These are phyloP conservation scores for Acanthamoeba comandoni DNA, from an alignment of 208 protist species.

Conservation along the genomic window DNA sequence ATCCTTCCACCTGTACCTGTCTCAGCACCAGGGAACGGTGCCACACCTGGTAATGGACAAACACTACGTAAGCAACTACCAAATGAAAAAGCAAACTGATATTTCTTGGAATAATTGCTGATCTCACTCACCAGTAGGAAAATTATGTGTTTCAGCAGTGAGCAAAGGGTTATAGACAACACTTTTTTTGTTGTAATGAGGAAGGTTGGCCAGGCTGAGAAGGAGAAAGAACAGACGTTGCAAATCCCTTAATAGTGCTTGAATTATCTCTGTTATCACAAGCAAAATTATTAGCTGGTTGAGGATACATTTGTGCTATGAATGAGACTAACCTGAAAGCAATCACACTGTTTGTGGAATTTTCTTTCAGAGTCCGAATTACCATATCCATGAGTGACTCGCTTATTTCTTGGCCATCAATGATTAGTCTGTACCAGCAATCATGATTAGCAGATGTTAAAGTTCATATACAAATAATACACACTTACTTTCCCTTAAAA, in stretches of 20 bases:
- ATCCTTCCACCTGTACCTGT: conserved; percentile 89
- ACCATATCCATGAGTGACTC: conserved; percentile 74
- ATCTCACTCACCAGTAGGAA: conserved; percentile 78
- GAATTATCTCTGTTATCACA: conserved; percentile 69
- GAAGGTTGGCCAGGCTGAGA: conserved; percentile 48
- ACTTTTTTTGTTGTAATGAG: conserved; percentile 32
- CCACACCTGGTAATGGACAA: conserved; percentile 79
- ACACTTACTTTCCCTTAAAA: conserved; percentile 85
- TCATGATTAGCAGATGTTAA: background rate
- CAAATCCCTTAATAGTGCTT: conserved; percentile 57
- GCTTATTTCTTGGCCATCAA: conserved; percentile 72
- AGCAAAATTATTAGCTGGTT: background rate
- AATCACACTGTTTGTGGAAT: conserved; percentile 70
- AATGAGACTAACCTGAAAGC: conserved; percentile 44
- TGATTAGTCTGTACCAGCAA: conserved; percentile 18
- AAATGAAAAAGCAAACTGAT: background rate
- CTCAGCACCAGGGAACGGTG: conserved; percentile 89
- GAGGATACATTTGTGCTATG: too few species aligned
- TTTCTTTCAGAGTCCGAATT: conserved; percentile 42
- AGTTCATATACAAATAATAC: background rate
- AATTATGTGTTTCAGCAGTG: conserved; percentile 91
- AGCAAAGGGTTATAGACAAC: conserved; percentile 84
- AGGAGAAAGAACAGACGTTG: conserved; percentile 22
- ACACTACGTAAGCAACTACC: too few species aligned
- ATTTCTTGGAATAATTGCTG: too few species aligned